Evolutionary conservation across 2,329 filamentous ascomycete species (phyloP).

Genomic region (Plectosphaerella cucumerina): DNA sequence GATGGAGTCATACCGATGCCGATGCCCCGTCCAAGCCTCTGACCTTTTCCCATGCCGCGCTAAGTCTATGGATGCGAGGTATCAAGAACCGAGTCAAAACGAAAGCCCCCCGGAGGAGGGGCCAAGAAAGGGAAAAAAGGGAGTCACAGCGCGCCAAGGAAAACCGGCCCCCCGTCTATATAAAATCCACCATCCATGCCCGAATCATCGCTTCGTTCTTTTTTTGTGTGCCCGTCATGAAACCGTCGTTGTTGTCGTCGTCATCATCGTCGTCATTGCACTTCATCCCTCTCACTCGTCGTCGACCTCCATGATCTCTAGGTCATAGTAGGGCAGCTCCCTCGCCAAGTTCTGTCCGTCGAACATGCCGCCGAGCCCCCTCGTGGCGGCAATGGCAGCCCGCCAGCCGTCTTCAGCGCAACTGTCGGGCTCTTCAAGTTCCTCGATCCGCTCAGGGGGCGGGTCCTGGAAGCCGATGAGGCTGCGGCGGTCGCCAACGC

Average conservation of each 20-base stretch:
- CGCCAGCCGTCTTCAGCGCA: slow-evolving; percentile 36
- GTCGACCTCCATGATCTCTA: slow-evolving; percentile 49
- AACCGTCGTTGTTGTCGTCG: background rate
- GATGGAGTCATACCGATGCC: background rate
- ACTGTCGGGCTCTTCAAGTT: slow-evolving; percentile 49
- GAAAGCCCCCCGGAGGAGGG: background rate
- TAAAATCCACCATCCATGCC: background rate
- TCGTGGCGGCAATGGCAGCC: background rate
- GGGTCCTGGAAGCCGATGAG: slow-evolving; percentile 46
- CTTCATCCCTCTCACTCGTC: slow-evolving; percentile 23
- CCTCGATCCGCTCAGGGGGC: slow-evolving; percentile 45
- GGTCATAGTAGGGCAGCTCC: slow-evolving; percentile 45
- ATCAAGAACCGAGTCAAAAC: background rate
- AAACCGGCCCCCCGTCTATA: background rate
- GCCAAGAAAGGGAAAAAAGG: background rate
- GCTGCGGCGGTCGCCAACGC: slow-evolving; percentile 40
- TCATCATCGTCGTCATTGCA: slow-evolving; percentile 1
- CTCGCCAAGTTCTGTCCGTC: slow-evolving; percentile 27
- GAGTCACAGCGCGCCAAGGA: background rate
- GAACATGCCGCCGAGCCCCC: slow-evolving; percentile 5
- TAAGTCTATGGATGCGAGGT: slow-evolving; percentile 4
- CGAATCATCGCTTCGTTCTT: background rate
- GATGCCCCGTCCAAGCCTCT: background rate
- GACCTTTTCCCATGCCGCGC: background rate
- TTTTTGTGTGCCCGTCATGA: background rate